Base-by-base conservation (phyloP, 176 grass and related monocot species). In the Aegilops umbellulata region DNA sequence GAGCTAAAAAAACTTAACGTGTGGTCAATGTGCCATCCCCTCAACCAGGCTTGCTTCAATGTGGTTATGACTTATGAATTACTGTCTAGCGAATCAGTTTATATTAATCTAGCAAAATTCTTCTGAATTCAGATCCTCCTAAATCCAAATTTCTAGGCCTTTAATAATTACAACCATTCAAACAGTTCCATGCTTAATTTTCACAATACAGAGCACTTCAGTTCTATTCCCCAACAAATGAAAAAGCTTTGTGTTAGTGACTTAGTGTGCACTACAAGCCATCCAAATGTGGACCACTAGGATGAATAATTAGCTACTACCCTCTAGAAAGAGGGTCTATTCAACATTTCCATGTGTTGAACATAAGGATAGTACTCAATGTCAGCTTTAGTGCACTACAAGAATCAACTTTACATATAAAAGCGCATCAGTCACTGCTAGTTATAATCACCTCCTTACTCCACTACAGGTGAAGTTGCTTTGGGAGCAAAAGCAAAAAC, bases 321-420 rank as follows among this genome's bases (percentile, higher is more conserved):
- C 55, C 42, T 81, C n/a, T 65, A 87, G 5, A 74, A 87, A 84
- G 26, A 22, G 8, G 19, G 66, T 58, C 38, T 83, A 42, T 47
- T 47, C 25, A 41, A 36, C 29, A 80, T 84, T 74, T 58, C 68
- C 22, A 46, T 63, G 60, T 69, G 44, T n/a, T 68, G 46, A 34
- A 66, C 55, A 20, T 27, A 87, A 78, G 66, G 32, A 67, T 79
- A 74, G 74, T 15, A 84, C 46, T 80, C 62, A 12, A 13, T 63
- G 71, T 38, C 69, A 87, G 19, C 80, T 87, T 87, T 91, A 80
- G 17, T 53, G 60, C 16, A 39, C 36, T 53, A 24, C n/a, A 84
- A 30, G 75, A 47, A 76, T 23, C 42, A 80, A 62, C 22, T 87
- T 74, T 76, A 55, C 31, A 76, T 55, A 57, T 46, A 83, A 87